Conservation (phyloP, 2,329 filamentous ascomycete species). For the Ophiostoma sp. region DNA sequence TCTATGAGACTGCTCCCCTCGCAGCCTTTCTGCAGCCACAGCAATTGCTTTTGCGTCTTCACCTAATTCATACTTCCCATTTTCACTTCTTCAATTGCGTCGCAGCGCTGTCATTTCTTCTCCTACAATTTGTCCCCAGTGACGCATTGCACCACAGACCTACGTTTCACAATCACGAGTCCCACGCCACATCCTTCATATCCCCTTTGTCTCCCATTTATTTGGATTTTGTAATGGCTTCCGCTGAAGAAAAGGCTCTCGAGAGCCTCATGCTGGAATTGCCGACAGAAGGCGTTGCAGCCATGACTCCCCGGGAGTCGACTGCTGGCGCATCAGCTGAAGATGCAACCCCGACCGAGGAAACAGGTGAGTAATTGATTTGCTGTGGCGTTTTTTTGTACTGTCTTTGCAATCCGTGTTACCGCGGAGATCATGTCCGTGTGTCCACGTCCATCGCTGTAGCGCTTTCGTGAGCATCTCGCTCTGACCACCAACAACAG, state of each 20-base stretch:
- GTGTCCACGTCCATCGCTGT: neutral
- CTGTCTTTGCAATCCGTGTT: neutral
- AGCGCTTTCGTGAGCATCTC: neutral
- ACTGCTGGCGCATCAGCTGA: neutral
- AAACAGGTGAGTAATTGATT: slow-evolving; percentile 4
- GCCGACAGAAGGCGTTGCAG: neutral
- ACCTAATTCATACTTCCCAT: neutral
- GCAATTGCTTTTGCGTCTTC: neutral
- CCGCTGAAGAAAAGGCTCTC: slow-evolving; percentile 10
- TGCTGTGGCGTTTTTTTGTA: neutral
- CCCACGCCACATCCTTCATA: neutral
- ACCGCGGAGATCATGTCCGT: neutral
- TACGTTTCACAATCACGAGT: neutral
- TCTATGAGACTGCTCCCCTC: neutral
- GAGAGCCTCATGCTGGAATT: neutral
- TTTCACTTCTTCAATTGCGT: neutral
- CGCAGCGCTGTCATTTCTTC: neutral
- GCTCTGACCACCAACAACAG: slow-evolving; percentile 30
- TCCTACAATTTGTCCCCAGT: neutral
- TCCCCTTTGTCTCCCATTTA: neutral
- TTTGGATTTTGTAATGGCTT: neutral
- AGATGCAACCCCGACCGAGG: neutral
- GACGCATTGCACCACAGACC: neutral
- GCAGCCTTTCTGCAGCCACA: neutral
- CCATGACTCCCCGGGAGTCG: slow-evolving; percentile 3